Percentiles rank a stretch among this genome's conserved stretches.
Evolutionary conservation across 371 early-diverging fungal species (phyloP).

Genomic region (Mucor plumbeus): DNA sequence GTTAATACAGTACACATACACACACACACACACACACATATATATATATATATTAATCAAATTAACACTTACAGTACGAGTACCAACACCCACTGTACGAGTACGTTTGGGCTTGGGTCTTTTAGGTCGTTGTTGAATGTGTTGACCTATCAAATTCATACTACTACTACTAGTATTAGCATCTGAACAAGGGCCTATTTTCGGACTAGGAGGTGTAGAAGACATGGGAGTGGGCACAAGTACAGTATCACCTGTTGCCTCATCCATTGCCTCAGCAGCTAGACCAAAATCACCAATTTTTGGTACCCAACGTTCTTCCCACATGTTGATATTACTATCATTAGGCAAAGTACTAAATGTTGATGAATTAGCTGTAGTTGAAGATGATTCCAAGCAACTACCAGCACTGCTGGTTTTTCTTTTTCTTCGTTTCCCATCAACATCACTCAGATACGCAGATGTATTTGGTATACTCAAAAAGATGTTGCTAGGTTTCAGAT

Average conservation of each 20-base stretch:
- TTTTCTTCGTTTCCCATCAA: constrained; percentile 3
- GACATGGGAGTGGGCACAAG: constrained; percentile 23
- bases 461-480: constrained; percentile 51
- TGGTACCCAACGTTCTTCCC: constrained; percentile 56
- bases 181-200: neutral
- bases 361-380: neutral
- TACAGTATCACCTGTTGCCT: constrained; percentile 2
- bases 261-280: constrained; percentile 58
- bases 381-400: neutral
- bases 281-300: constrained; percentile 93
- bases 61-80: constrained; percentile 21
- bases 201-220: constrained; percentile 16
- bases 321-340: constrained; percentile 6
- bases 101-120: constrained; percentile 17
- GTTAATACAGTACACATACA: neutral
- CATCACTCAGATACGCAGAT: neutral
- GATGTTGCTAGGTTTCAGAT: constrained; percentile 83
- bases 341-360: neutral
- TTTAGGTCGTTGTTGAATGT: constrained; percentile 1
- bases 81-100: constrained; percentile 71
- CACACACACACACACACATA: no score
- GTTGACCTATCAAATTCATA: neutral
- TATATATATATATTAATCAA: no score
- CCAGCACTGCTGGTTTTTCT: neutral
- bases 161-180: neutral